Evolutionary conservation across 164 flowering plant genomes (phyloP).

Genomic region (Umbilicus rupestris): DNA sequence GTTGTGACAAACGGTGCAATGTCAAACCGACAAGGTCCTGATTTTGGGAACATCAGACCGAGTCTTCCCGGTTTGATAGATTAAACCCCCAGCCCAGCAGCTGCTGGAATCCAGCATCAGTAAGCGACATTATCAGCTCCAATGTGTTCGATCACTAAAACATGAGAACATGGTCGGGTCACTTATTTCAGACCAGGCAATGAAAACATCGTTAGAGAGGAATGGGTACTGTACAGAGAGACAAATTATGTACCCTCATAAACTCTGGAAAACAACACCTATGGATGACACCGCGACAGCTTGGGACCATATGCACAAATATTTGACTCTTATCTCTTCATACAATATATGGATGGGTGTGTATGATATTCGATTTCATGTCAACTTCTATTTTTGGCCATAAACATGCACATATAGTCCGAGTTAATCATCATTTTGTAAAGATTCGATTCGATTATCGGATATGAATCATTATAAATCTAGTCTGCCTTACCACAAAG

Average conservation of each 20-base stretch:
- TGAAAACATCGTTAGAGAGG: neutral
- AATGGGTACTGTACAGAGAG: neutral
- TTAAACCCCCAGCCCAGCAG: neutral
- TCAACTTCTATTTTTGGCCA: neutral
- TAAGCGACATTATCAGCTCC: too few species aligned
- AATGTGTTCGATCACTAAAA: too few species aligned
- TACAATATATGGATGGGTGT: neutral
- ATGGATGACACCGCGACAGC: neutral
- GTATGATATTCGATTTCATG: neutral
- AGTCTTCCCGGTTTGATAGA: neutral
- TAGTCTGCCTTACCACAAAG: too few species aligned
- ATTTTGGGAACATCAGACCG: neutral
- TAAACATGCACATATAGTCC: too few species aligned
- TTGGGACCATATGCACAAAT: neutral
- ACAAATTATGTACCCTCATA: neutral
- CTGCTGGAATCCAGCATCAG: too few species aligned
- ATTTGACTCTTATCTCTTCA: conserved; percentile 7
- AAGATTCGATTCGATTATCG: too few species aligned
- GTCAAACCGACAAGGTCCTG: neutral
- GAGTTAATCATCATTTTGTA: too few species aligned
- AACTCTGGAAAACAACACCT: conserved; percentile 4
- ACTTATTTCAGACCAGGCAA: neutral
- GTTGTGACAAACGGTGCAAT: neutral
- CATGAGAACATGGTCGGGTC: neutral
- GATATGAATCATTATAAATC: too few species aligned